These are phyloP conservation scores for Erodium maritimum DNA, from an alignment of 345 rosid genomes.

Conservation along the genomic window DNA sequence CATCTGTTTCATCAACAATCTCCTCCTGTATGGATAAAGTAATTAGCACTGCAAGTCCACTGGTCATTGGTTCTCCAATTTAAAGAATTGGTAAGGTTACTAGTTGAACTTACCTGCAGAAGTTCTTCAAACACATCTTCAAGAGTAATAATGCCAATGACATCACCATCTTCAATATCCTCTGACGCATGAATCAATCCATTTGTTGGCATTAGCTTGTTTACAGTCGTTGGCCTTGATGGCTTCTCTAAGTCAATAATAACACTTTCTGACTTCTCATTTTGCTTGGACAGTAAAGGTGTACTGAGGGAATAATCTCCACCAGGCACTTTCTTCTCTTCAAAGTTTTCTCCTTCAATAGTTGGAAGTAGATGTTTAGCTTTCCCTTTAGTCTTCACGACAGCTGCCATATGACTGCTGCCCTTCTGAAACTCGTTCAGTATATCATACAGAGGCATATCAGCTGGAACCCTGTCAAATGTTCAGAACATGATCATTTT, in stretches of 20 bases:
- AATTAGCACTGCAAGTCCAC: not conserved
- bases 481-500: constrained; percentile 4
- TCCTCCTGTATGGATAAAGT: constrained; percentile 42
- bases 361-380: constrained; percentile 28
- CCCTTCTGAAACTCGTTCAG: constrained; percentile 97
- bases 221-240: constrained; percentile 14
- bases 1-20: constrained; percentile 98
- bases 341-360: constrained; percentile 24
- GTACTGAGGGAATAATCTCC: constrained; percentile 37
- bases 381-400: constrained; percentile 67
- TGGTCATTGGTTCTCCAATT: not conserved
- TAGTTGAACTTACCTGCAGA: constrained; percentile 42
- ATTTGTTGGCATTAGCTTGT: constrained; percentile 16
- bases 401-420: constrained; percentile 99
- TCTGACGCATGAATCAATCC: constrained; percentile 41
- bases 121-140: constrained; percentile 99
- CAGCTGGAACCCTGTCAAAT: constrained; percentile 70
- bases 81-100: not conserved
- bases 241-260: constrained; percentile 57
- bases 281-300: constrained; percentile 48
- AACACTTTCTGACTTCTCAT: constrained; percentile 40
- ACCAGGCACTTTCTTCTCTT: constrained; percentile 22
- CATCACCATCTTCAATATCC: constrained; percentile 88
- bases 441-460: constrained; percentile 95
- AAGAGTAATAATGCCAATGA: constrained; percentile 80